These are phyloP conservation scores for Desmodesmus armatus DNA, from an alignment of 139 green algal genomes.

Conservation along the genomic window DNA sequence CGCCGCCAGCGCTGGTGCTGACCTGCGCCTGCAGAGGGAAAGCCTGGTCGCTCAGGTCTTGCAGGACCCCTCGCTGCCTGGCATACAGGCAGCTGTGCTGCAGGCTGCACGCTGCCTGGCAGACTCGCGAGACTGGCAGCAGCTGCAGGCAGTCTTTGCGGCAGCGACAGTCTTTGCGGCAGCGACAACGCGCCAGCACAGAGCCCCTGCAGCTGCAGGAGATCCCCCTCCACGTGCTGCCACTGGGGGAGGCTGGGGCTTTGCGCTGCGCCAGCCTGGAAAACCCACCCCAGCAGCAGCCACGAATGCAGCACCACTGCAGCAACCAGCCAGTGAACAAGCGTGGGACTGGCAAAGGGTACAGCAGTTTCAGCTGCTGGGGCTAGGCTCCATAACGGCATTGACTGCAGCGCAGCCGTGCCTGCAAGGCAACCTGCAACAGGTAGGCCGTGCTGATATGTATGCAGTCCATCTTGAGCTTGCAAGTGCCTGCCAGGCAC, in stretches of 20 bases:
- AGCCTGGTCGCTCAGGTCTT: background rate
- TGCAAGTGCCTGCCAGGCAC: background rate
- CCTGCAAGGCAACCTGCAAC: background rate
- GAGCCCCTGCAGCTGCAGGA: background rate
- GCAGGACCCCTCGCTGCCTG: background rate
- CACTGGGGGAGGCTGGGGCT: background rate
- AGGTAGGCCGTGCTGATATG: background rate
- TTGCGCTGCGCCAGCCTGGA: conserved; percentile 22
- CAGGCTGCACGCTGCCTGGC: background rate
- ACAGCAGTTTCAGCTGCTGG: conserved; percentile 30
- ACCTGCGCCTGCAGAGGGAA: background rate
- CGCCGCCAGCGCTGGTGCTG: background rate
- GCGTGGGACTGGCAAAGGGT: conserved; percentile 8
- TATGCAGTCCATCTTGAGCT: background rate
- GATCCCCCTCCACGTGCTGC: background rate
- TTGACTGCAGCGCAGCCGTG: background rate
- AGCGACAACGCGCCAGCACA: background rate
- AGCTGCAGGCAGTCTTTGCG: background rate
- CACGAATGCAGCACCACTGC: conserved; percentile 19
- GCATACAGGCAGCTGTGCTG: background rate
- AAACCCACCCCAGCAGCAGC: background rate
- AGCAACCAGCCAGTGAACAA: conserved; percentile 5
- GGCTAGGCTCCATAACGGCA: background rate
- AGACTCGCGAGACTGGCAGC: conserved; percentile 11
- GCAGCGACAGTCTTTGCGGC: background rate